These are phyloP conservation scores for Gaertneriomyces semiglobifer DNA, from an alignment of 192 early-diverging fungal genomes.

Conservation along the genomic window DNA sequence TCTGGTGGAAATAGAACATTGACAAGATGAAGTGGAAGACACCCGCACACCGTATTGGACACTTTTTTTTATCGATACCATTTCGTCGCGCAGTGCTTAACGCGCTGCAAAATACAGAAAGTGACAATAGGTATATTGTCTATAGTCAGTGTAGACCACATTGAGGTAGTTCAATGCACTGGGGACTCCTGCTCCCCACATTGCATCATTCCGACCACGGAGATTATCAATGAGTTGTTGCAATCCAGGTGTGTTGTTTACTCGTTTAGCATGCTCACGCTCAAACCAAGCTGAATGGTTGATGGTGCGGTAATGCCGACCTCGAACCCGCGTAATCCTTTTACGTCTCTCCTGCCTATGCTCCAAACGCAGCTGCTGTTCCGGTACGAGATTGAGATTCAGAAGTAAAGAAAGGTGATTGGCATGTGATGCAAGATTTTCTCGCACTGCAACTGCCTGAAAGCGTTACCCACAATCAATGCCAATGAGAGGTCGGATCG, in stretches of 20 bases:
- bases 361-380: not conserved
- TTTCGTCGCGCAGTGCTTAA: too few species aligned
- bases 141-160: not conserved
- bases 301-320: slow-evolving; percentile 1
- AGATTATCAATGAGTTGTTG: not conserved
- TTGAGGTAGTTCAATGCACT: not conserved
- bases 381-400: not conserved
- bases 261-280: not conserved
- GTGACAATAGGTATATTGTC: too few species aligned
- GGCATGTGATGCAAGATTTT: not conserved
- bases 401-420: not conserved
- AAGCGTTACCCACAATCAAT: not conserved
- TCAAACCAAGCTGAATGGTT: not conserved
- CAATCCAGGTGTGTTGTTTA: not conserved
- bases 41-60: too few species aligned
- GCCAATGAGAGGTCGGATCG: not conserved
- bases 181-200: not conserved
- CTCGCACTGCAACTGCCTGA: slow-evolving; percentile 3
- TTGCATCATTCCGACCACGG: not conserved
- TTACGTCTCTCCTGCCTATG: not conserved
- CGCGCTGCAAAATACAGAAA: too few species aligned
- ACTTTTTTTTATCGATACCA: too few species aligned
- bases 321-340: not conserved
- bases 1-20: too few species aligned
- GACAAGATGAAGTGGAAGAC: too few species aligned